A percentile compares a stretch with the other conserved stretches of the same genome.
phyloP scores from a whole-genome alignment of 805 yeast genomes.

The Pichia manshurica region DNA sequence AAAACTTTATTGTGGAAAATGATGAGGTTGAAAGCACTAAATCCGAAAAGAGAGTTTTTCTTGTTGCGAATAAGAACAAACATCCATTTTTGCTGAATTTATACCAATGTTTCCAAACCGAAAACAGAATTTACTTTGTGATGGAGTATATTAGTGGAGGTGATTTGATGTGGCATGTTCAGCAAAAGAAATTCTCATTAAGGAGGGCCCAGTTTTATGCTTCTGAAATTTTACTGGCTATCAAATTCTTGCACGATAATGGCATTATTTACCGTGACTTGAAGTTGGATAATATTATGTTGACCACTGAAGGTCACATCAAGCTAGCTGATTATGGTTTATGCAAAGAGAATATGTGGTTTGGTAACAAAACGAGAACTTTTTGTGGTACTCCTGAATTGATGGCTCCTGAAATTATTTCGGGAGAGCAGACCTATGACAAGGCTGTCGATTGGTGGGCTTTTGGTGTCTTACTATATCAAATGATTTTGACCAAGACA shows the following conservation, averaged over 20 bases:
- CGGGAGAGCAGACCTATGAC: slow-evolving; percentile 79
- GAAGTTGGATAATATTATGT: slow-evolving; percentile 87
- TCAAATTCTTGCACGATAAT: slow-evolving; percentile 89
- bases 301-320: slow-evolving; percentile 88
- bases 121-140: slow-evolving; percentile 92
- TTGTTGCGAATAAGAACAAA: slow-evolving; percentile 63
- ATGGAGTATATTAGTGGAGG: slow-evolving; percentile 99
- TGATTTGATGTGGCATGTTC: slow-evolving; percentile 99
- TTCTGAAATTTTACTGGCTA: slow-evolving; percentile 87
- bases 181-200: slow-evolving; percentile 81
- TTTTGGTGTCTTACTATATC: slow-evolving; percentile 91
- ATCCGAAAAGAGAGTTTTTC: slow-evolving; percentile 89
- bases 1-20: slow-evolving; percentile 89
- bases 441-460: slow-evolving; percentile 99
- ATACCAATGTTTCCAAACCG: slow-evolving; percentile 96
- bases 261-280: slow-evolving; percentile 95
- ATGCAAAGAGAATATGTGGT: slow-evolving; percentile 73
- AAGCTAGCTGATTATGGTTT: slow-evolving; percentile 96
- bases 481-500: slow-evolving; percentile 92
- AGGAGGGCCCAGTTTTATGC: slow-evolving; percentile 96
- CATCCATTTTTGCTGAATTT: slow-evolving; percentile 92
- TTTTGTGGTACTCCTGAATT: slow-evolving; percentile 99
- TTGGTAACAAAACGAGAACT: slow-evolving; percentile 78
- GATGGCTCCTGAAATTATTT: slow-evolving; percentile 97
- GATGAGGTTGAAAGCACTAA: slow-evolving; percentile 94